A percentile compares a stretch with the other conserved stretches of the same genome.
Conservation (phyloP, 2,329 filamentous ascomycete genomes). For the Emergomyces orientalis region DNA sequence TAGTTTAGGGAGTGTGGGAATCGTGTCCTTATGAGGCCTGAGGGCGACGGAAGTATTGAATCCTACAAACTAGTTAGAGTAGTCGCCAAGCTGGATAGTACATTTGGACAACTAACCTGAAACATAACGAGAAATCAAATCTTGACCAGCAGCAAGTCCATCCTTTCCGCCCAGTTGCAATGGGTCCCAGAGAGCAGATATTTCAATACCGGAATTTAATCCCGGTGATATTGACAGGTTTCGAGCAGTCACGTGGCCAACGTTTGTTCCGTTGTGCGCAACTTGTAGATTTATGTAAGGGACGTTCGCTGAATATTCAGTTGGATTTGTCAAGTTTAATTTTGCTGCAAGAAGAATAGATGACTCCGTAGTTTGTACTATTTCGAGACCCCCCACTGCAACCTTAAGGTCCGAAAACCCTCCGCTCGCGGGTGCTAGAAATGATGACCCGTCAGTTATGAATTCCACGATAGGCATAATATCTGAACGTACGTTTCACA, state of each 20-base stretch:
- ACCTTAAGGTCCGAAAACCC: constrained; percentile 47
- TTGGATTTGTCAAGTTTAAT: constrained; percentile 84
- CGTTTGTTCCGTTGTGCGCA: constrained; percentile 58
- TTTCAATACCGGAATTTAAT: constrained; percentile 58
- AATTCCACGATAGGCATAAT: background rate
- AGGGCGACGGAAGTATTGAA: constrained; percentile 73
- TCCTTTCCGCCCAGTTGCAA: constrained; percentile 50
- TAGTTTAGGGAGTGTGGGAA: constrained; percentile 64
- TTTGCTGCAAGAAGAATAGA: constrained; percentile 61
- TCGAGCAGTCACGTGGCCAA: constrained; percentile 64
- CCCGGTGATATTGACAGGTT: constrained; percentile 58
- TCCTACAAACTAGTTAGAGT: constrained; percentile 34
- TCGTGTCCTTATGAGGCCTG: constrained; percentile 58
- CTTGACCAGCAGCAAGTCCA: constrained; percentile 54
- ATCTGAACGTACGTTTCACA: constrained; percentile 73
- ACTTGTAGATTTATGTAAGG: constrained; percentile 72
- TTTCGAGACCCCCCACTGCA: constrained; percentile 59
- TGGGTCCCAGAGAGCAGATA: constrained; percentile 69
- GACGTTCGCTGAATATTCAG: constrained; percentile 71
- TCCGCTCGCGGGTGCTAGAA: constrained; percentile 51
- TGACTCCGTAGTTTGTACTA: constrained; percentile 61
- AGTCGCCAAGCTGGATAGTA: background rate
- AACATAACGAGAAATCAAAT: constrained; percentile 74
- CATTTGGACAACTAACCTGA: constrained; percentile 47
- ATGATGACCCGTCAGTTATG: background rate